phyloP scores from a whole-genome alignment of 2,329 filamentous ascomycete genomes.

The Blumeria hordei region DNA sequence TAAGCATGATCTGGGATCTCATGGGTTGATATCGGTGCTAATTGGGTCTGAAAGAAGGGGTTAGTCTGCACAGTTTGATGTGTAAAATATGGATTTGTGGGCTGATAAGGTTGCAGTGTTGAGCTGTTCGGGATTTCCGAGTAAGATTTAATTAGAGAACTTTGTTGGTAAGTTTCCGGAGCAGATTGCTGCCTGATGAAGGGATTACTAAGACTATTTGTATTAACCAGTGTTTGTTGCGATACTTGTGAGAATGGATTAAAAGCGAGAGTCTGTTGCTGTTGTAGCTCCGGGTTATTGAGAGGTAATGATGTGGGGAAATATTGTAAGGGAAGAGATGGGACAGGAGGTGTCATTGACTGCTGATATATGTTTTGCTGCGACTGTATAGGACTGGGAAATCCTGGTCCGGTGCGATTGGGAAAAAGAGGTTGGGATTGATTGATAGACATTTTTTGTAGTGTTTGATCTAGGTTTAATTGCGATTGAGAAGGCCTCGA shows the following conservation, averaged over 20 bases:
- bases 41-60: slow-evolving; percentile 3
- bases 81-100: slow-evolving; percentile 1
- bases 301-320: slow-evolving; percentile 12
- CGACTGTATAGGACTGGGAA: slow-evolving; percentile 20
- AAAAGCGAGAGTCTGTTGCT: slow-evolving; percentile 8
- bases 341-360: slow-evolving; percentile 14
- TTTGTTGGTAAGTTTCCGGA: too few relatives aligned
- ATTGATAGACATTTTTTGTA: slow-evolving; percentile 51
- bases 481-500: slow-evolving; percentile 18
- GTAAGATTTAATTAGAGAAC: too few relatives aligned
- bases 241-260: slow-evolving; percentile 14
- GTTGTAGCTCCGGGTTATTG: slow-evolving; percentile 8
- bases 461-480: slow-evolving; percentile 30
- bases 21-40: slow-evolving; percentile 12
- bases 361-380: slow-evolving; percentile 15
- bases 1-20: too few relatives aligned
- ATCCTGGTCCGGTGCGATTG: slow-evolving; percentile 42
- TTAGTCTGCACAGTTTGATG: slow-evolving; percentile 19
- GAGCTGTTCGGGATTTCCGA: too few relatives aligned
- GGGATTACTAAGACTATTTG: slow-evolving; percentile 14
- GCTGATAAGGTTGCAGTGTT: background rate
- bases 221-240: slow-evolving; percentile 6
- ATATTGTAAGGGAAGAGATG: slow-evolving; percentile 13
- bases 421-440: slow-evolving; percentile 39
- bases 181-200: too few relatives aligned